These are phyloP conservation scores for Tribonema minus DNA, from an alignment of 108 stramenopile genomes.

Conservation along the genomic window DNA sequence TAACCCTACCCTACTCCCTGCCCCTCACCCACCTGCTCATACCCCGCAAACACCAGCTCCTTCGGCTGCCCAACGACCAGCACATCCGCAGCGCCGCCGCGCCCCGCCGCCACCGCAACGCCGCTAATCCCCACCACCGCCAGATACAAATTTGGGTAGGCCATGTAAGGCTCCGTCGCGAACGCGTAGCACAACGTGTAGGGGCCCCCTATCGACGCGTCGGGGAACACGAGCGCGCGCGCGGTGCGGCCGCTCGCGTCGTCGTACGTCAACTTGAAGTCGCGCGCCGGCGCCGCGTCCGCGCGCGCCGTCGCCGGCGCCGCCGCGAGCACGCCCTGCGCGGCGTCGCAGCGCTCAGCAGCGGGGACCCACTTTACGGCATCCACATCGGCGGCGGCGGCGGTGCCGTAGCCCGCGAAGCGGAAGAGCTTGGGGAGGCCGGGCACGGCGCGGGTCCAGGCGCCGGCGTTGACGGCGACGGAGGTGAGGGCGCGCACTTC, in stretches of 20 bases:
- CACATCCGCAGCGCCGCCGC: not conserved
- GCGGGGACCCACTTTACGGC: slow-evolving; percentile 17
- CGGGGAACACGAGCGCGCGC: not conserved
- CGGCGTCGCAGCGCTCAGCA: not conserved
- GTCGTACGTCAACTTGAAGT: not conserved
- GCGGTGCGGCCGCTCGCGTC: not conserved
- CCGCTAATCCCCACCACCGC: slow-evolving; percentile 11
- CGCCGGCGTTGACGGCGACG: slow-evolving; percentile 10
- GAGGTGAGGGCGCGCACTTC: slow-evolving; percentile 11
- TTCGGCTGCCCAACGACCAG: slow-evolving; percentile 13
- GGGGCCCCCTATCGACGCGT: not conserved
- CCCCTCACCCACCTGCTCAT: too few relatives aligned
- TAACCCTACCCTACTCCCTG: too few relatives aligned
- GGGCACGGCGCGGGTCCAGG: slow-evolving; percentile 8
- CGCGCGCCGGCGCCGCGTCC: too few relatives aligned
- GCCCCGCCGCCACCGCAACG: slow-evolving; percentile 2
- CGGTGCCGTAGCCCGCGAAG: slow-evolving; percentile 21
- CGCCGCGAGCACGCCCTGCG: too few relatives aligned
- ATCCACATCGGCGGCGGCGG: slow-evolving; percentile 13
- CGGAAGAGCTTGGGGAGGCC: slow-evolving; percentile 4
- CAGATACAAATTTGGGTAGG: not conserved
- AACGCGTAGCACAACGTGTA: slow-evolving; percentile 3
- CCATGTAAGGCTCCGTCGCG: slow-evolving; percentile 6
- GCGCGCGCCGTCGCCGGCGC: too few relatives aligned
- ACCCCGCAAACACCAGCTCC: slow-evolving; percentile 9